Evolutionary conservation across 768 basidiomycete genomes (phyloP), one percentile per base, ranked within the genome.

Genomic region (Serendipita sp.): DNA sequence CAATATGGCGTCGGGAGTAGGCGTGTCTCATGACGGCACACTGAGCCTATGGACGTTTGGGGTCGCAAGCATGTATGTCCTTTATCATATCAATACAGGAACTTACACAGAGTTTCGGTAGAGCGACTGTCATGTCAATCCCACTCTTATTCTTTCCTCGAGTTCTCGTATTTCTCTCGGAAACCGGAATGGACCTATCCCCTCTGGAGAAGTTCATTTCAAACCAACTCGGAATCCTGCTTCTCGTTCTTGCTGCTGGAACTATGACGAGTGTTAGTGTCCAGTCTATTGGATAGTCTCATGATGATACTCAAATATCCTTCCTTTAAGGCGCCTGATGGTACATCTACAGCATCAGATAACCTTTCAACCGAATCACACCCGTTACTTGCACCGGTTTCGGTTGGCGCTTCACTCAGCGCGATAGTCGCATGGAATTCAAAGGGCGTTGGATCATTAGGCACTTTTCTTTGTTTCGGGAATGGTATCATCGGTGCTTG

Each of bases 351-450:
- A 67, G 67, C 66, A 36, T 64, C 66, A 70, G 65, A 55, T 66
- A 69, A 43, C 67, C 63, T n/a, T 68, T 5, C 73, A 65, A n/a
- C 44, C 68, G 67, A 16, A 29, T 64, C 63, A 18, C 85, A 88
- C 69, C 88, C 88, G 4, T 77, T 90, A 27, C 76, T 91, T 36
- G 72, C 75, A 18, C 82, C 87, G 2, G 69, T 88, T 53, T 79
- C 83, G 23, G 70, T 71, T n/a, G 80, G 81, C 27, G 78, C 79
- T 63, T 74, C 73, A 48, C 48, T 83, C 23, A 80, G 84, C 34
- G 77, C 86, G 2, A 80, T 89, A 63, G 66, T 85, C 23, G 80
- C 88, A 8, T 91, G 83, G 71, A 87, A 86, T 68, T 81, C 81
- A 15, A 72, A 69, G 8, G 44, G 44, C 36, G 78, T 86, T 13